Base-by-base conservation (phyloP, 305 asterid genomes). In the Solanum chacoense region DNA sequence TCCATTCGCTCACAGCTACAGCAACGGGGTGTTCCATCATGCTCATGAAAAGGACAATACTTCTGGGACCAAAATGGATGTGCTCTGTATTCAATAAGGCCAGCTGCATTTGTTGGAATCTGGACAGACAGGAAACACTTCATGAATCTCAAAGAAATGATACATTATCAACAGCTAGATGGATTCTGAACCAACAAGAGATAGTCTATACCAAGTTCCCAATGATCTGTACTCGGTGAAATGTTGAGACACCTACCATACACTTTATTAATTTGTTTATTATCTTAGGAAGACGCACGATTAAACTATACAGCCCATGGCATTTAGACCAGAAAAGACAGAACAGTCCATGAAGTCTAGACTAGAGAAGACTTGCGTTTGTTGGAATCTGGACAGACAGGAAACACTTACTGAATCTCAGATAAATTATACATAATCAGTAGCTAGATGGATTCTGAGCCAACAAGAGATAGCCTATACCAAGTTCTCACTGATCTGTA, bases 1-100 rank as follows among this genome's bases (percentile, higher is more conserved):
- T 97, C 99, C 98, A 97, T 95, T 72, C 98, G 93, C 94, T 97
- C 99, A 87, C 99, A 97, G 92, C 99, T 96, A 90, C 99, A 97
- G 90, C 99, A 97, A 84, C 99, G 98, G 85, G 97, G 96, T 74
- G 99, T 97, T 89, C 99, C 99, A 90, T 97, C 99, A 80, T 93
- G 96, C 94, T 97, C 99, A 37, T 97, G 99, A 89, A 90, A 90
- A 13, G 99, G 99, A 91, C 99, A 97, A 91, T 97, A 97, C 90
- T 96, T 97, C 89, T 97, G 99, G 88, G 98, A 93, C 99, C 99
- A 97, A 93, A 97, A 97, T 63, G 98, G 98, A 91, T 97, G 99
- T 81, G 99, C 99, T 86, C 98, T 94, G 85, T 96, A 97, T 92
- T 97, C 99, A 90, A 97, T 96, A 89, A 95, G 98, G 63, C 99